A percentile compares a stretch with the other conserved stretches of the same genome.
Conservation (phyloP, 306 rosid genomes). For the Vachellia pachyceras region DNA sequence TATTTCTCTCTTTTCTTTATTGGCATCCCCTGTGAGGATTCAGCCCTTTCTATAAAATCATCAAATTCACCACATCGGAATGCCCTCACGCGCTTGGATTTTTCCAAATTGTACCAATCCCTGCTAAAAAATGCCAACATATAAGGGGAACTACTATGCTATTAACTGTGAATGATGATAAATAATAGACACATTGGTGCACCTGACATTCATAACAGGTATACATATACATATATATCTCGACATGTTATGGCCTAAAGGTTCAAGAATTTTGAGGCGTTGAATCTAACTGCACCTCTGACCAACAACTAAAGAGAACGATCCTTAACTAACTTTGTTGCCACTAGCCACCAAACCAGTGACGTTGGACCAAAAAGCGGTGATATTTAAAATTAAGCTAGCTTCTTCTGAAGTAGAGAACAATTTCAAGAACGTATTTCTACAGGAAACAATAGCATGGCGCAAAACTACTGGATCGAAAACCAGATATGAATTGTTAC, state of each 20-base stretch:
- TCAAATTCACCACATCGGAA: constrained; percentile 97
- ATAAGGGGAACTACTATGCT: constrained; percentile 10
- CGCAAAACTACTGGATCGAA: constrained; percentile 3
- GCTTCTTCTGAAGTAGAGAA: background rate
- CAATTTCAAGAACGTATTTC: background rate
- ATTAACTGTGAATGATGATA: background rate
- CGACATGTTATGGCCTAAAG: background rate
- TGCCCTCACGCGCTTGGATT: constrained; percentile 95
- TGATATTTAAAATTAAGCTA: constrained; percentile 8
- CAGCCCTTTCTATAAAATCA: constrained; percentile 93
- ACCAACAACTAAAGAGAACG: background rate
- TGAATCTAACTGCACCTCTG: background rate
- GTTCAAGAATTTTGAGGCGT: background rate
- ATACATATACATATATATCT: background rate
- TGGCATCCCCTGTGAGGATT: constrained; percentile 86
- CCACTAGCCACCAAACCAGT: constrained; percentile 3
- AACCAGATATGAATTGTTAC: constrained; percentile 1
- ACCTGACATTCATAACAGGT: background rate
- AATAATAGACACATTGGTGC: background rate
- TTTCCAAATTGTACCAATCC: constrained; percentile 98
- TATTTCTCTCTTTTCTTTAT: constrained; percentile 95
- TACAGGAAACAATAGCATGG: background rate
- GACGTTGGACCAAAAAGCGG: background rate
- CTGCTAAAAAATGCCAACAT: constrained; percentile 53
- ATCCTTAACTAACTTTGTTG: constrained; percentile 7